These are phyloP conservation scores for Fusarium siculi DNA, from an alignment of 2,329 filamentous ascomycete genomes.

Conservation along the genomic window DNA sequence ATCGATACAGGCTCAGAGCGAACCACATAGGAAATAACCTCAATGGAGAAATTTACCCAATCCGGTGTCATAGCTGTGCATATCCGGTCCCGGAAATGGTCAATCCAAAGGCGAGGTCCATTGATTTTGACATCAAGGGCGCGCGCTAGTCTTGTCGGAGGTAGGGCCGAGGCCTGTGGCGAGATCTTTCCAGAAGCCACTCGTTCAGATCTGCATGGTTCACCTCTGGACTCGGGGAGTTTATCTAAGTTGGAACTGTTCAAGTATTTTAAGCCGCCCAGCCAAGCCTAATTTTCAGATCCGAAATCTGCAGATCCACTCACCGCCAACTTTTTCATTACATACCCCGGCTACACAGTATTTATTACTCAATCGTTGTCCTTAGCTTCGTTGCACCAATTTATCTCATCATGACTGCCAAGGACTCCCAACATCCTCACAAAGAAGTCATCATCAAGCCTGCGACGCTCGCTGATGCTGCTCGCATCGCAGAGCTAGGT, in stretches of 20 bases:
- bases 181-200: constrained; percentile 11
- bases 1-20: constrained; percentile 23
- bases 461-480: constrained; percentile 8
- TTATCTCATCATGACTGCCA: neutral
- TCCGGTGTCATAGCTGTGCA: neutral
- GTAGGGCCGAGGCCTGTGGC: neutral
- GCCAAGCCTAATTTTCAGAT: neutral
- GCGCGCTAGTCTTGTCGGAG: neutral
- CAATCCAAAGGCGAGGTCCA: neutral
- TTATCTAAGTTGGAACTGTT: neutral
- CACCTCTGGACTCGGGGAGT: neutral
- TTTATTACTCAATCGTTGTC: neutral
- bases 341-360: neutral
- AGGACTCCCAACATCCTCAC: neutral
- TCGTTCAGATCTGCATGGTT: neutral
- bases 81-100: neutral
- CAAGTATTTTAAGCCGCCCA: neutral
- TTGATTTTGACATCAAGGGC: constrained; percentile 25
- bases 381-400: neutral
- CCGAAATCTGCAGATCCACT: neutral
- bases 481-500: constrained; percentile 49
- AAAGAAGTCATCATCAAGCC: constrained; percentile 5
- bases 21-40: accelerated
- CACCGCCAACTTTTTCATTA: neutral
- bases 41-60: neutral